Conservation (phyloP, 108 stramenopile species). For the Cylindrotheca fusiformis region DNA sequence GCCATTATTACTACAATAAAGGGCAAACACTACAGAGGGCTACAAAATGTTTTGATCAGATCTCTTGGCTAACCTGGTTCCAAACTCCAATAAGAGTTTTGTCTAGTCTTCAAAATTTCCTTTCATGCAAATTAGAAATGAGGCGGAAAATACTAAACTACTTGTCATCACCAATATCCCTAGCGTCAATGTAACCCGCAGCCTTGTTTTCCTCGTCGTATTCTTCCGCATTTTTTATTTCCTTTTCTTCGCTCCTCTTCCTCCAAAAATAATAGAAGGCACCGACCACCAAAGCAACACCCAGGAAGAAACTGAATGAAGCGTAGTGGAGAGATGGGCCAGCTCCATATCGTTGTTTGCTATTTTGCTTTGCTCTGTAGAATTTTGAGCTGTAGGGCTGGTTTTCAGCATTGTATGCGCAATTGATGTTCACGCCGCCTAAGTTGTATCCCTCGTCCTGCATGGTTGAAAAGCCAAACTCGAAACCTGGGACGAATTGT, state of each 20-base stretch:
- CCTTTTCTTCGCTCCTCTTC: slow-evolving; percentile 5
- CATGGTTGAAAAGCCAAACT: slow-evolving; percentile 21
- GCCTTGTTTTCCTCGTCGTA: not conserved
- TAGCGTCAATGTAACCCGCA: not conserved
- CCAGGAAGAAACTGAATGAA: slow-evolving; percentile 9
- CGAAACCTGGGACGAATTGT: slow-evolving; percentile 21
- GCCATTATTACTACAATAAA: too few species aligned
- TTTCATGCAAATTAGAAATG: too few species aligned
- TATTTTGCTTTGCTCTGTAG: not conserved
- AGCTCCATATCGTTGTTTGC: not conserved
- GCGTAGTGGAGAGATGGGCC: not conserved
- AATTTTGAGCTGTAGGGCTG: slow-evolving; percentile 10
- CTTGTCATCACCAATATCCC: not conserved
- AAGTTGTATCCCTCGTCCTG: slow-evolving; percentile 24
- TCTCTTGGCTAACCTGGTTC: too few species aligned
- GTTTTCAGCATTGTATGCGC: slow-evolving; percentile 5
- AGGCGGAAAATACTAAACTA: not conserved
- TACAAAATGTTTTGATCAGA: too few species aligned
- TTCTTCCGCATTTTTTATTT: not conserved
- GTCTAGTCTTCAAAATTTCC: too few species aligned
- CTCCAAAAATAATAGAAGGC: not conserved
- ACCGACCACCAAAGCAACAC: slow-evolving; percentile 5
- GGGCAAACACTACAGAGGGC: too few species aligned
- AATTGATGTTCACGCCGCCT: slow-evolving; percentile 29
- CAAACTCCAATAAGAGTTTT: too few species aligned